Percentiles rank a stretch among this genome's conserved stretches.
Evolutionary conservation across 306 rosid species (phyloP).

Genomic region (Citrullus colocynthis): DNA sequence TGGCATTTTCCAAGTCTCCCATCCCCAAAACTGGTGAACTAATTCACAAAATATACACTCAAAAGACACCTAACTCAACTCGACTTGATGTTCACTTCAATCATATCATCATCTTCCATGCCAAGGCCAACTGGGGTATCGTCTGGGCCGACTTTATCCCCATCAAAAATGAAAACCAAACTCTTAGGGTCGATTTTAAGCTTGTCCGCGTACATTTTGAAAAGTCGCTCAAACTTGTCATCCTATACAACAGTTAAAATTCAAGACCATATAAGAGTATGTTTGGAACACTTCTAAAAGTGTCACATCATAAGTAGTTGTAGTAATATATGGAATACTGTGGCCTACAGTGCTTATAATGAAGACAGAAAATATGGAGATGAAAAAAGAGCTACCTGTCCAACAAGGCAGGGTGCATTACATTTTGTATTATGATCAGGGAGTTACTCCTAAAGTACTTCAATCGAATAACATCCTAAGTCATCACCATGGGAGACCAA

Average conservation of each 20-base stretch:
- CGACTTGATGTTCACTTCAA: constrained; percentile 60
- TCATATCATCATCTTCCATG: constrained; percentile 78
- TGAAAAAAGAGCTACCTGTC: neutral
- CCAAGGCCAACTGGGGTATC: constrained; percentile 61
- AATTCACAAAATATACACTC: constrained; percentile 2
- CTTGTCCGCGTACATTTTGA: constrained; percentile 60
- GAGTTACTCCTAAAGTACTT: neutral
- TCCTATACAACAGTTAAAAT: constrained; percentile 35
- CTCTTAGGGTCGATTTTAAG: constrained; percentile 36
- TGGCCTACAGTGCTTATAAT: neutral
- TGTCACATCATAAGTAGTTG: neutral
- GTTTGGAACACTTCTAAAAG: neutral
- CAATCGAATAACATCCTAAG: neutral
- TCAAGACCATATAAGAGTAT: neutral
- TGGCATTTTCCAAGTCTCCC: neutral
- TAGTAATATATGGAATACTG: neutral
- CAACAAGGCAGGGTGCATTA: neutral
- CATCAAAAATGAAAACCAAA: constrained; percentile 66
- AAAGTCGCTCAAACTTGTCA: constrained; percentile 73
- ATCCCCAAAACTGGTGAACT: neutral
- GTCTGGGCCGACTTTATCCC: constrained; percentile 51
- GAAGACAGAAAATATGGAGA: neutral
- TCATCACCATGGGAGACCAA: neutral
- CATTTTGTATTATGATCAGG: neutral
- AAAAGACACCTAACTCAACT: constrained; percentile 33